These are phyloP conservation scores for Bimuria novae-zelandiae DNA, from an alignment of 2,329 filamentous ascomycete species.

Conservation along the genomic window DNA sequence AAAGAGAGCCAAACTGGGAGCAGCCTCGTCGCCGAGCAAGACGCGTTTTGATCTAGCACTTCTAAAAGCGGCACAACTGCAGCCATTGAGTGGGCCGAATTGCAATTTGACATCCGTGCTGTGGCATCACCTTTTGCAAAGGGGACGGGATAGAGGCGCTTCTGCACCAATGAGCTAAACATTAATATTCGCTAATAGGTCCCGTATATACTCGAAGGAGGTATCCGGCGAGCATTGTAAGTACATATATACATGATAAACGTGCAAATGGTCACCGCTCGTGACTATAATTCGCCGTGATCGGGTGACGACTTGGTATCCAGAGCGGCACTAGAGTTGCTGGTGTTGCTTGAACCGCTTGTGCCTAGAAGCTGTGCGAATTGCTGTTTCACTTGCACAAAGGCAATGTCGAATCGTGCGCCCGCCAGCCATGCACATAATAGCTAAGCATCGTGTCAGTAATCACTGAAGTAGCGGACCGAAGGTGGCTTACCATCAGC, in stretches of 20 bases:
- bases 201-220: constrained; percentile 14
- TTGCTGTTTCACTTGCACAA: constrained; percentile 61
- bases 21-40: constrained; percentile 35
- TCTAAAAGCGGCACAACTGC: constrained; percentile 91
- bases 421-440: constrained; percentile 78
- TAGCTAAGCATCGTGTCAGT: constrained; percentile 59
- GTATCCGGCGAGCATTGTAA: constrained; percentile 30
- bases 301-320: constrained; percentile 25
- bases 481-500: constrained; percentile 71
- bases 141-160: not conserved
- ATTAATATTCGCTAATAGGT: constrained; percentile 31
- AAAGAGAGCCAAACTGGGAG: constrained; percentile 7
- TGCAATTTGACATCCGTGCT: constrained; percentile 99
- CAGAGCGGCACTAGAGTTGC: constrained; percentile 1
- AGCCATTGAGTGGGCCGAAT: constrained; percentile 80
- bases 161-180: constrained; percentile 14
- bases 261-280: not conserved
- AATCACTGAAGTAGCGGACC: not conserved
- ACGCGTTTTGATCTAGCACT: constrained; percentile 66
- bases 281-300: constrained; percentile 50
- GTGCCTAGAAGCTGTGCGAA: constrained; percentile 44
- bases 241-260: constrained; percentile 33
- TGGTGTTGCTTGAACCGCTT: constrained; percentile 5
- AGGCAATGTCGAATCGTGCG: constrained; percentile 77
- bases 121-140: constrained; percentile 19